Conservation (phyloP, 192 early-diverging fungal species). For the Umbelopsis sp. region DNA sequence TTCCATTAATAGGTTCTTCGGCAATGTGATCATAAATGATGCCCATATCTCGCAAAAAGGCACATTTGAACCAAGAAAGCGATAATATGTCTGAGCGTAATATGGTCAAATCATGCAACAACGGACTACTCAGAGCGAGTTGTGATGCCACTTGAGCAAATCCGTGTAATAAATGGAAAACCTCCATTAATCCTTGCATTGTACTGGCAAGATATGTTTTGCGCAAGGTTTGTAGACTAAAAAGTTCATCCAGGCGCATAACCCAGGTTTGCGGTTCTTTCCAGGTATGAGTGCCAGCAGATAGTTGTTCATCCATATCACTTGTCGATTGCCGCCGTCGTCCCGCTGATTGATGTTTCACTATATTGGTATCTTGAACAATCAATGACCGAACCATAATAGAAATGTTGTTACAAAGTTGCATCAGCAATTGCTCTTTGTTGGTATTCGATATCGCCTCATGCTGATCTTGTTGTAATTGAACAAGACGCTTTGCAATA, state of each 20-base stretch:
- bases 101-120: slow-evolving; percentile 37
- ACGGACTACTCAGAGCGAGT: slow-evolving; percentile 31
- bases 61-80: slow-evolving; percentile 36
- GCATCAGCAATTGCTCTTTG: slow-evolving; percentile 10
- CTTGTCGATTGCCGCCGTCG: slow-evolving; percentile 11
- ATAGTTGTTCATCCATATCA: background rate
- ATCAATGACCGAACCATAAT: slow-evolving; percentile 41
- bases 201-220: slow-evolving; percentile 29
- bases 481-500: slow-evolving; percentile 8
- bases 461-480: slow-evolving; percentile 13
- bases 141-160: slow-evolving; percentile 29
- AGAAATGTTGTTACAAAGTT: slow-evolving; percentile 40
- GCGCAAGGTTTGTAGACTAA: slow-evolving; percentile 22
- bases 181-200: slow-evolving; percentile 30
- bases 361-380: slow-evolving; percentile 33
- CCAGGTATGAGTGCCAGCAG: background rate
- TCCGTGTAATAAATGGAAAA: slow-evolving; percentile 34
- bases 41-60: slow-evolving; percentile 37
- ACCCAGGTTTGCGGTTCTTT: slow-evolving; percentile 22
- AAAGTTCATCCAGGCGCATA: slow-evolving; percentile 30
- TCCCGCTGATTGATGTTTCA: background rate
- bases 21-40: slow-evolving; percentile 39
- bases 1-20: slow-evolving; percentile 8
- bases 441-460: slow-evolving; percentile 11
- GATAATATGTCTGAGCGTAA: slow-evolving; percentile 32